A percentile compares a stretch with the other conserved stretches of the same genome.
These are phyloP conservation scores for Ceratocystis alfenasii DNA, from an alignment of 2,329 filamentous ascomycete species.

Conservation along the genomic window DNA sequence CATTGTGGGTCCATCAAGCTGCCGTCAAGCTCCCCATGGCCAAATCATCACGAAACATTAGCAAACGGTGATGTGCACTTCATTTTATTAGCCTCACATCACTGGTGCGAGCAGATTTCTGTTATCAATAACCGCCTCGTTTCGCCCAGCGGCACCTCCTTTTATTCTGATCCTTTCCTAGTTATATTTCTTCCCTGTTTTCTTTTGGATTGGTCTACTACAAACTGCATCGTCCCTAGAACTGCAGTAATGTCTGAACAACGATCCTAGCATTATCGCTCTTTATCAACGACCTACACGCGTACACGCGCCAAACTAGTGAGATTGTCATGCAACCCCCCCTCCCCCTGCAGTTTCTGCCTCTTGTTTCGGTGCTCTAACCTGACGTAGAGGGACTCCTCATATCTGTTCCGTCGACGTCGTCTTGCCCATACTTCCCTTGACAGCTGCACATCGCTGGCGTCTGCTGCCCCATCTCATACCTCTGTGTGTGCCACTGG, in stretches of 20 bases:
- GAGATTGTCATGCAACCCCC: background rate
- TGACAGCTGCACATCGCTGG: background rate
- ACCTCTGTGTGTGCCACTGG: conserved; percentile 33
- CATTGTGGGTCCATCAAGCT: conserved; percentile 1
- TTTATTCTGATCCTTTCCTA: background rate
- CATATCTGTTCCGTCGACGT: background rate
- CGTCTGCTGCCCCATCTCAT: conserved; percentile 26
- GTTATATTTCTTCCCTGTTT: background rate
- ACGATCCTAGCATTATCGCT: conserved; percentile 15
- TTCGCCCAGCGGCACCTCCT: background rate
- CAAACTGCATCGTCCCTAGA: background rate
- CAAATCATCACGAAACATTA: background rate
- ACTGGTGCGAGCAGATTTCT: background rate
- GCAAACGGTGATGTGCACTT: background rate
- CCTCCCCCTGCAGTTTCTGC: background rate
- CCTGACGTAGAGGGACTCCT: background rate
- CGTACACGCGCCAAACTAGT: background rate
- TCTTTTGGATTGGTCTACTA: background rate
- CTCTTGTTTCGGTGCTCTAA: conserved; percentile 3
- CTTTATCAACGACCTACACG: conserved; percentile 8
- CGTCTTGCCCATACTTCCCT: conserved; percentile 2
- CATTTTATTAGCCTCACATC: background rate
- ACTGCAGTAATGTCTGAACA: conserved; percentile 8
- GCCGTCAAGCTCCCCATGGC: background rate
- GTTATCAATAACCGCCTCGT: background rate